Conservation (phyloP, 2,329 filamentous ascomycete species). For the Didymella glomerata region DNA sequence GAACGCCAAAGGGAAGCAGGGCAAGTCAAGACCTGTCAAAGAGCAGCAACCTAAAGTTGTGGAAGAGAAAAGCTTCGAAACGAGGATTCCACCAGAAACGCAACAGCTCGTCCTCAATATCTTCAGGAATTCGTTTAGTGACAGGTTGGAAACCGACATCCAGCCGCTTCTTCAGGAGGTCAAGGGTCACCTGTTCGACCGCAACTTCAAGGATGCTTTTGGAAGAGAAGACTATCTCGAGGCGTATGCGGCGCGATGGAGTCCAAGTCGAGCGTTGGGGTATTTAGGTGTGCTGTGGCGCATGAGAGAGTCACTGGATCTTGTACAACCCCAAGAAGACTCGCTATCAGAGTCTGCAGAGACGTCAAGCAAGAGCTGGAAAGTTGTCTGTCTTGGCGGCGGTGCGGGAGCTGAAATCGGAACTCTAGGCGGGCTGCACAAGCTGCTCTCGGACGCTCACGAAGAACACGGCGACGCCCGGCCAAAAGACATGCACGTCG, state of each 20-base stretch:
- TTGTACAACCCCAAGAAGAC: neutral
- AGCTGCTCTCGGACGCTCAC: slow-evolving; percentile 39
- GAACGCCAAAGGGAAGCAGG: slow-evolving; percentile 29
- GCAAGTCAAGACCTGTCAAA: slow-evolving; percentile 17
- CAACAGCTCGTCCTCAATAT: slow-evolving; percentile 78
- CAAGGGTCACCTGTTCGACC: slow-evolving; percentile 84
- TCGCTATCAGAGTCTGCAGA: neutral
- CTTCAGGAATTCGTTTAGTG: slow-evolving; percentile 71
- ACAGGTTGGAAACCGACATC: slow-evolving; percentile 55
- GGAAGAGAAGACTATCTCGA: slow-evolving; percentile 73
- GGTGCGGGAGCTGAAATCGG: slow-evolving; percentile 73
- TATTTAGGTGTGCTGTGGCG: slow-evolving; percentile 71
- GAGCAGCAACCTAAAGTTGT: slow-evolving; percentile 21
- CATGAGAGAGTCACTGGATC: slow-evolving; percentile 37
- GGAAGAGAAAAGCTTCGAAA: slow-evolving; percentile 17
- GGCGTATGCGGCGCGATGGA: slow-evolving; percentile 91
- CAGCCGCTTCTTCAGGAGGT: slow-evolving; percentile 75
- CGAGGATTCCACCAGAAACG: slow-evolving; percentile 58
- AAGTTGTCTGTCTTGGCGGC: slow-evolving; percentile 68
- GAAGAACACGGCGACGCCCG: slow-evolving; percentile 8
- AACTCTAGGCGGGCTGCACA: slow-evolving; percentile 65
- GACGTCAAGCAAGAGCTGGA: slow-evolving; percentile 27
- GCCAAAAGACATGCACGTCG: slow-evolving; percentile 54
- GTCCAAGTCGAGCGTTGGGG: slow-evolving; percentile 81
- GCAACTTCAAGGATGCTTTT: slow-evolving; percentile 86